A percentile compares a stretch with the other conserved stretches of the same genome.
These are phyloP conservation scores for Pseudoturritis turrita DNA, from an alignment of 345 rosid genomes.

Conservation along the genomic window DNA sequence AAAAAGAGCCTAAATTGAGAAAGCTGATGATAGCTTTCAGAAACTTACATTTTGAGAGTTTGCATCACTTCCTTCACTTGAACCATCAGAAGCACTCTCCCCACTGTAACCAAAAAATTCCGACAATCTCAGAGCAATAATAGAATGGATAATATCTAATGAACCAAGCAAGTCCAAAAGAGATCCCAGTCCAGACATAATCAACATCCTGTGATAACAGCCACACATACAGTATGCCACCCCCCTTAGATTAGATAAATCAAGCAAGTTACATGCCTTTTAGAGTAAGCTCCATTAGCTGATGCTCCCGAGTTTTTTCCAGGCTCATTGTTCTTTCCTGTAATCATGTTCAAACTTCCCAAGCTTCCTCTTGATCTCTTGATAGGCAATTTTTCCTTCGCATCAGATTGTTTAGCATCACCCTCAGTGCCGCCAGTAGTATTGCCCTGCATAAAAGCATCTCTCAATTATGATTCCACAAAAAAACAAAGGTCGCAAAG, in stretches of 20 bases:
- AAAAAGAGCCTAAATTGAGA: not conserved
- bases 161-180: not conserved
- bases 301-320: slow-evolving; percentile 69
- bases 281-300: slow-evolving; percentile 81
- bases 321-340: slow-evolving; percentile 68
- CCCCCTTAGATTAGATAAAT: not conserved
- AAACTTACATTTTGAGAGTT: slow-evolving; percentile 82
- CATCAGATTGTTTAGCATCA: slow-evolving; percentile 76
- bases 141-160: not conserved
- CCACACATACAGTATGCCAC: not conserved
- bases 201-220: not conserved
- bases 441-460: slow-evolving; percentile 52
- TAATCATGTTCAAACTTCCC: slow-evolving; percentile 92
- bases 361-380: slow-evolving; percentile 98
- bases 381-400: slow-evolving; percentile 90
- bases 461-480: slow-evolving; percentile 15
- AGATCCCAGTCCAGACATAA: not conserved
- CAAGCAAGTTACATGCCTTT: slow-evolving; percentile 53
- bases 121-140: slow-evolving; percentile 27
- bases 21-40: not conserved
- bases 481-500: slow-evolving; percentile 2
- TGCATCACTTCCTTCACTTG: slow-evolving; percentile 97
- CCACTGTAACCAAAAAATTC: slow-evolving; percentile 43
- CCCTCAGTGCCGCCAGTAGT: slow-evolving; percentile 65
- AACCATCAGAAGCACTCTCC: slow-evolving; percentile 90